A percentile compares a stretch with the other conserved stretches of the same genome.
Conservation (phyloP, 345 rosid genomes). For the Passiflora organensis region DNA sequence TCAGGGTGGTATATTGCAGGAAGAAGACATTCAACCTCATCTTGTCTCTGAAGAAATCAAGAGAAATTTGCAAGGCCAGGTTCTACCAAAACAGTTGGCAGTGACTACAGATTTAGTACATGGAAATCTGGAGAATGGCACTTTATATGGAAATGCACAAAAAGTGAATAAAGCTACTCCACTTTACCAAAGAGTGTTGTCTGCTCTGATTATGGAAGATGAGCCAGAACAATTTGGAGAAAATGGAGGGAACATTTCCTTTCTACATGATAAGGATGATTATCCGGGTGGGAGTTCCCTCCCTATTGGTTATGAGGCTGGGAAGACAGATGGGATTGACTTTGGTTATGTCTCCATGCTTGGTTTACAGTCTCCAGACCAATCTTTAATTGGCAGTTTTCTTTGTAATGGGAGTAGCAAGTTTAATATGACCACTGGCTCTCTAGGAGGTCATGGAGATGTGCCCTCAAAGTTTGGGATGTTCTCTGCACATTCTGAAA, state of each 20-base stretch:
- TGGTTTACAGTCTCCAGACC: conserved; percentile 26
- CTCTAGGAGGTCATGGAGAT: conserved; percentile 20
- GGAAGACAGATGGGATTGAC: conserved; percentile 25
- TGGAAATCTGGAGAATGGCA: conserved; percentile 14
- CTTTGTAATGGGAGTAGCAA: conserved; percentile 26
- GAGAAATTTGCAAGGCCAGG: conserved; percentile 14
- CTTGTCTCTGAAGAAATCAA: conserved; percentile 24
- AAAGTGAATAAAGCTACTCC: conserved; percentile 30
- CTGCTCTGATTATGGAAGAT: conserved; percentile 50
- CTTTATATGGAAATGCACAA: conserved; percentile 20
- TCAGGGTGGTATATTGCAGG: conserved; percentile 26
- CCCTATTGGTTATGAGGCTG: conserved; percentile 18
- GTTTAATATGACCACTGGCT: conserved; percentile 7
- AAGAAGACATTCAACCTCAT: conserved; percentile 23
- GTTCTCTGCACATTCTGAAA: conserved; percentile 15
- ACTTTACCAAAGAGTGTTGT: conserved; percentile 51
- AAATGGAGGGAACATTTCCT: conserved; percentile 23
- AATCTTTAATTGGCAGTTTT: conserved; percentile 16
- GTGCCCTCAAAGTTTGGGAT: conserved; percentile 13
- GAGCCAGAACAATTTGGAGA: conserved; percentile 37
- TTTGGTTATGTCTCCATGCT: conserved; percentile 22
- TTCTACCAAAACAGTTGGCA: conserved; percentile 10
- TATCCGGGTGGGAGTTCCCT: conserved; percentile 14
- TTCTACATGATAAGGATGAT: conserved; percentile 20
- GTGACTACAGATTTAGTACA: conserved; percentile 14